A percentile compares a stretch with the other conserved stretches of the same genome.
These are phyloP conservation scores for Solanum bukasovii DNA, from an alignment of 257 asterid genomes.

Conservation along the genomic window DNA sequence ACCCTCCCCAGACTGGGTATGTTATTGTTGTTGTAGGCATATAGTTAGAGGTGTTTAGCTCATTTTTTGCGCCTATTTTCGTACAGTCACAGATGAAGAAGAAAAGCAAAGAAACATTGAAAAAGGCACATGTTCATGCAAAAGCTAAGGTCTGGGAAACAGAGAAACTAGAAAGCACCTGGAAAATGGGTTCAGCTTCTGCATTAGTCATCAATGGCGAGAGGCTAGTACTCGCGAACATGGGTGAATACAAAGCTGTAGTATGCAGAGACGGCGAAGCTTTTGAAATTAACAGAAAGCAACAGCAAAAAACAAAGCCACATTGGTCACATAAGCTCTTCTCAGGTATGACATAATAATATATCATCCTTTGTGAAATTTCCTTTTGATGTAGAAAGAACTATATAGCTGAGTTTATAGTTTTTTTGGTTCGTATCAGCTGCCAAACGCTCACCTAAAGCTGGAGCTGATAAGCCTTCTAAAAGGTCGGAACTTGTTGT, in stretches of 20 bases:
- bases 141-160: conserved; percentile 21
- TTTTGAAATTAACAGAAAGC: conserved; percentile 26
- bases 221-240: conserved; percentile 35
- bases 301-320: conserved; percentile 4
- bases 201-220: conserved; percentile 53
- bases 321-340: conserved; percentile 29
- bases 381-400: not conserved
- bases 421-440: conserved; percentile 9
- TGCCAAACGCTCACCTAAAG: not conserved
- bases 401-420: not conserved
- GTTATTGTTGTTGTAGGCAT: not conserved
- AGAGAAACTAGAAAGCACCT: not conserved
- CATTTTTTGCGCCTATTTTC: not conserved
- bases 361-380: not conserved
- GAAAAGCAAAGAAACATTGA: conserved; percentile 37
- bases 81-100: conserved; percentile 26
- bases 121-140: conserved; percentile 32
- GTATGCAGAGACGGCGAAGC: conserved; percentile 52
- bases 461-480: conserved; percentile 1
- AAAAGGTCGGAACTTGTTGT: conserved; percentile 26
- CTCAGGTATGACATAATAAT: conserved; percentile 19
- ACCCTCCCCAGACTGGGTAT: not conserved
- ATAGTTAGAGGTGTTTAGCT: not conserved
- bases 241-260: conserved; percentile 47
- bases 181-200: conserved; percentile 32